Evolutionary conservation across 371 early-diverging fungal genomes (phyloP), one percentile per base, ranked within the genome.

Genomic region (Syncephalastrum sp.): DNA sequence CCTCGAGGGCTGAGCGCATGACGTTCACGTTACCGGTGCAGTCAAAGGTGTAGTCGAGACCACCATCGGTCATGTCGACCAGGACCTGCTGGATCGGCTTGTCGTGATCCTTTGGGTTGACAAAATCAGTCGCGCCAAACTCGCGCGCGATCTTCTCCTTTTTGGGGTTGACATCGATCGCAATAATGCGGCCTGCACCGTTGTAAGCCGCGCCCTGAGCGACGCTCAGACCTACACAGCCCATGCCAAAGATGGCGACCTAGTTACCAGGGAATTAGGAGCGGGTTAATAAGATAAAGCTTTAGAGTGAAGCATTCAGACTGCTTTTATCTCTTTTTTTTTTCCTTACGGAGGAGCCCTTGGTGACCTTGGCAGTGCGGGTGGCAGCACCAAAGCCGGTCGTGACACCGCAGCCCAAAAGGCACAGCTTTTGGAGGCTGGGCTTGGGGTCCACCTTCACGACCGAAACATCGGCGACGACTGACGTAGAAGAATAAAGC

Each of bases 301-400:
- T 12, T 5, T 14, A 3, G 42, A 12, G 44, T 5, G 27, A 4
- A 27, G 27, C 27, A 27, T 27, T 27, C 27, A 3, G 27, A 4
- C 27, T 7, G 27, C 21, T 21, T 21, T 21, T 21, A 21, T 21
- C 21, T 21, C 21, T 21, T 21, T 21, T 57, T n/a, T 41, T 48
- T 33, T 13, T 29, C 10, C 42, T 48, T 12, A 82, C 82, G 6
- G 76, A 77, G 14, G 90, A 81, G 48, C 91, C 93, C 53, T 83
- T 72, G 44, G 87, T 85, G 12, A 96, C 91, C 75, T 93, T 89
- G 60, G 95, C 98, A 6, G 96, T 94, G 62, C 89, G 91, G 53
- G 91, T 86, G 47, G 91, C 96, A 46, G 97, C 96, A 50, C 97
- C 98, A 67, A 90, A 97, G 50, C 98, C 97, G 27, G 97, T 97